Evolutionary conservation across 768 basidiomycete genomes (phyloP), one percentile per base, ranked within the genome.

Genomic region (Cyclocybe aegerita): DNA sequence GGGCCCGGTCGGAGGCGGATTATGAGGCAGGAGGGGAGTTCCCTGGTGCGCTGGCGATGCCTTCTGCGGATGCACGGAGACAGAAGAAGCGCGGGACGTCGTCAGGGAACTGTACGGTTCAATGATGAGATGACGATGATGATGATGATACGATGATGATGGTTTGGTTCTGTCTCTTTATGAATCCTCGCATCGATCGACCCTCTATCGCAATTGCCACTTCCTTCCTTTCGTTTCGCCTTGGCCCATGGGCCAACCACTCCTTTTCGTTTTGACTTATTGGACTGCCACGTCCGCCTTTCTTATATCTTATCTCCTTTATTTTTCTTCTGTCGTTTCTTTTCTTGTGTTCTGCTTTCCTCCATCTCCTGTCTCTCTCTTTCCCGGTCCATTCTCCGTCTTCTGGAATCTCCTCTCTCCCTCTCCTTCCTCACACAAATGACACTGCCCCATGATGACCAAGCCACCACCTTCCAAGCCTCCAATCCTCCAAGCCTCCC

Each of bases 81-180:
- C 67, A 69, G 53, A 70, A 69, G 69, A 74, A 72, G 53, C 69
- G 70, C 38, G 68, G 68, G 53, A 61, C 59, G 36, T 63, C 65
- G 14, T 71, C 74, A 35, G 66, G 70, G 32, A 77, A 76, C 50
- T 80, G 78, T 64, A 66, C 69, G 43, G 72, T 81, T 50, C 79
- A 82, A 64, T 82, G 63, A 69, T 48, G 15, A 30, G 48, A 23
- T 23, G 23, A 23, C 23, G 23, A 23, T 5, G 23, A 23, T 5
- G 23, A 23, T 1, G 23, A 23, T 23, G 23, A 23, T 23, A 23
- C 23, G 23, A 23, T 23, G 23, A 23, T 23, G 23, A 23, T 23
- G 23, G 23, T 23, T 23, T 23, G 23, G 23, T 23, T 23, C n/a
- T n/a, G n/a, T n/a, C n/a, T n/a, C n/a, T n/a, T 23, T 23, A 23